Base-by-base conservation (phyloP, 306 rosid genomes). In the Carpinus fangiana region DNA sequence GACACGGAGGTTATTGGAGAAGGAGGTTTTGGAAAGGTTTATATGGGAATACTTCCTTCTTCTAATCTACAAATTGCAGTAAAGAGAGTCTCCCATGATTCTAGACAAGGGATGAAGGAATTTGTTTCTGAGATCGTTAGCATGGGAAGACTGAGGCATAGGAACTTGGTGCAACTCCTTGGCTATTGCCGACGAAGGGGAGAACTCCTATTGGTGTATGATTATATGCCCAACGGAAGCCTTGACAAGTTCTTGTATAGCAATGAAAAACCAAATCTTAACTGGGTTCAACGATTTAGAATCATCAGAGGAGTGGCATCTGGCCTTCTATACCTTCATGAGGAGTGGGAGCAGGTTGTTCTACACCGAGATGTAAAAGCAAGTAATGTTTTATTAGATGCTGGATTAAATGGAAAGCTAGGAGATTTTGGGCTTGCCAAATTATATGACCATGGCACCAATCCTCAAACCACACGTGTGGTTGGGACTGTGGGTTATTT, bases 11-110 rank as follows among this genome's bases (percentile, higher is more conserved):
- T 80, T 28, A 54, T 80, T n/a, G 83, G 83, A n/a, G 55, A 0
- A 13, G 79, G 83, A 1, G 83, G 83, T 7, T 80, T 69, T 47
- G 83, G 83, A 2, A 74, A 74, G 12, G 83, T 80, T 10, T 80
- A 80, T 66, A 73, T 16, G 45, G 83, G 79, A 26, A 54, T 20
- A 56, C 38, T 79, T 12, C 74, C 78, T 13, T 31, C 34, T 5
- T 79, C 82, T 5, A 72, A 79, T 36, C 41, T 36, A 17, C 34
- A 73, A 43, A 45, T 80, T 41, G 83, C 79, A 3, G 83, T 73
- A 16, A 80, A 80, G 79, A 62, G 61, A 14, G 21, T 80, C 7
- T 66, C 75, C 8, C 75, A 73, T 21, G 61, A 80, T 20, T 80
- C 74, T 6, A 64, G 57, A 28, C 83, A 80, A 68, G 79, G 83